Evolutionary conservation across 176 grass and related monocot species (phyloP).

Genomic region (Cymbopogon citratus): DNA sequence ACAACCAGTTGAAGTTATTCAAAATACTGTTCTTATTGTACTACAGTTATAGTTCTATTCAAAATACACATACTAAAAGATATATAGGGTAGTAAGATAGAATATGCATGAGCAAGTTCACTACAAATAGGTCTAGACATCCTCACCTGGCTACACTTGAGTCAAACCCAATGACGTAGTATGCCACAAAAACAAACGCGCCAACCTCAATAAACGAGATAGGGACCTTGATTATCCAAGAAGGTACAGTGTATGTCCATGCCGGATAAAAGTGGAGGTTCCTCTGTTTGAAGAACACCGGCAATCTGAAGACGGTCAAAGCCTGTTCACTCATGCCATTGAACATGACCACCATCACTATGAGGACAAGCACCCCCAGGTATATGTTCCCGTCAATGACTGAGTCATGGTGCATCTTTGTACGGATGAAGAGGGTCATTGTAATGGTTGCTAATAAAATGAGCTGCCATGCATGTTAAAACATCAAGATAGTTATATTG

Average conservation of each 20-base stretch:
- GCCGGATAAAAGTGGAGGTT: neutral
- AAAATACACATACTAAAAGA: neutral
- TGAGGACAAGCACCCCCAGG: neutral
- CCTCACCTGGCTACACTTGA: neutral
- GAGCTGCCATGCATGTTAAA: neutral
- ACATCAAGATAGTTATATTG: neutral
- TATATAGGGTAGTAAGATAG: neutral
- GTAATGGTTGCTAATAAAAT: neutral
- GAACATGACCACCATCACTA: neutral
- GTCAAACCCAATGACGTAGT: neutral
- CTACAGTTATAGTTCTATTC: no score
- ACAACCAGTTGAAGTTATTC: no score
- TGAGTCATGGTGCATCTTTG: neutral
- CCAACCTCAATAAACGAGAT: neutral
- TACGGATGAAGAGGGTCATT: neutral
- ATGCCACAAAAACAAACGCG: neutral
- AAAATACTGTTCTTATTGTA: no score
- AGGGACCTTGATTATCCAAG: neutral
- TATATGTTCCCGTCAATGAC: neutral
- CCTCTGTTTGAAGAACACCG: neutral
- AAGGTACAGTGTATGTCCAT: neutral
- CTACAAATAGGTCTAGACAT: neutral
- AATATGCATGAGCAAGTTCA: neutral
- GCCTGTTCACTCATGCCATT: neutral
- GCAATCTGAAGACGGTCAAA: neutral